These are phyloP conservation scores for Mucor plumbeus DNA, from an alignment of 371 early-diverging fungal genomes.

Conservation along the genomic window DNA sequence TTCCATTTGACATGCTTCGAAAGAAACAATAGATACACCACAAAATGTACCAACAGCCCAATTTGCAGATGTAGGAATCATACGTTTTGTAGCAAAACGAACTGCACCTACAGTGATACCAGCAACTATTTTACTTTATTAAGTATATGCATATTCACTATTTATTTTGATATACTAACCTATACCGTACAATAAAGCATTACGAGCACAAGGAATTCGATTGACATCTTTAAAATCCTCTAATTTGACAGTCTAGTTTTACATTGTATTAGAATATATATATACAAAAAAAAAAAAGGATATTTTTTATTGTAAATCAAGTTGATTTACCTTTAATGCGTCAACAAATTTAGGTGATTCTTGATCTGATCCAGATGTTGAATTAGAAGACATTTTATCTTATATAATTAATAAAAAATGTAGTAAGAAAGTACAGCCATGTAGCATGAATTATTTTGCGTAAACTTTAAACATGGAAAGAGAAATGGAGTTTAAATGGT, in stretches of 20 bases:
- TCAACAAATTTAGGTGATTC: conserved; percentile 30
- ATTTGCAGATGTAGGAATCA: conserved; percentile 47
- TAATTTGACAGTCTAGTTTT: conserved; percentile 45
- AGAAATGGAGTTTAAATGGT: conserved; percentile 14
- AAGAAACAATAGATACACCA: conserved; percentile 44
- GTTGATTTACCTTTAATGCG: conserved; percentile 33
- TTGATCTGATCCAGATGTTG: conserved; percentile 12
- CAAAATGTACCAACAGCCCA: conserved; percentile 57
- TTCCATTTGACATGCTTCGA: conserved; percentile 55
- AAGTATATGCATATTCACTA: too few relatives aligned
- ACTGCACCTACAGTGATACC: conserved; percentile 47
- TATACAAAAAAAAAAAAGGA: too few relatives aligned
- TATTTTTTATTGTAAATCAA: neutral
- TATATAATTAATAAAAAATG: neutral
- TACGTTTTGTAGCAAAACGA: conserved; percentile 45
- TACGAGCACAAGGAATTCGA: conserved; percentile 56
- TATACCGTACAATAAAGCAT: conserved; percentile 53
- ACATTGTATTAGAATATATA: neutral
- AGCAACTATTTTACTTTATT: conserved; percentile 28
- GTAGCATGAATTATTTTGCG: conserved; percentile 9
- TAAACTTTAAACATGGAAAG: neutral
- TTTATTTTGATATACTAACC: conserved; percentile 28
- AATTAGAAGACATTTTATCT: neutral
- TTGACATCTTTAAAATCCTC: conserved; percentile 55
- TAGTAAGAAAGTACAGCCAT: neutral